Base-by-base conservation (phyloP, 345 rosid genomes). In the Brassica incana region DNA sequence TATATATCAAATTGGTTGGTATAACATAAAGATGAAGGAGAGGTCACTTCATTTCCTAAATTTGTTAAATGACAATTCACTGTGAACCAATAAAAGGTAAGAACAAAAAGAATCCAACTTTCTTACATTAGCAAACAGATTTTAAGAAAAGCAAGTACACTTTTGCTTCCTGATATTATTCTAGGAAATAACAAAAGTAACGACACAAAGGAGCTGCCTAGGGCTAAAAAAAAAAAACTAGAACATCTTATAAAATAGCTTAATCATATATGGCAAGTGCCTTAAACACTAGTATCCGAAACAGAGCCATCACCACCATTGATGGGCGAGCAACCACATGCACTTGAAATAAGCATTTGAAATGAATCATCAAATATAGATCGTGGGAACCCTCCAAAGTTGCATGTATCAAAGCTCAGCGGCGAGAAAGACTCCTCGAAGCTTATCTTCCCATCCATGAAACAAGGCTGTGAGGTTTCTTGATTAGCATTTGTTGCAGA, bases 371-470 rank as follows among this genome's bases (percentile, higher is more conserved):
- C 96, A 59, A 90, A 92, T 67, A 77, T 62, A 6, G 89, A 86
- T 81, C 91, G 87, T 25, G 91, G 88, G 77, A 91, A 88, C 80
- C 95, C 93, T 36, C 88, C 90, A n/a, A 92, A 91, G 79, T 84
- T 92, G 74, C 90, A 85, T 5, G 92, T 81, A 45, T 95, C 98
- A 2, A 89, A 89, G 86, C 82, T 87, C 81, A 94, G 67, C 2
- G 97, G 95, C 5, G 95, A 91, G 84, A 87, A 87, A 23, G 90
- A 74, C 62, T 90, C 97, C 66, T 90, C 98, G 10, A 75, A 67
- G 69, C 68, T 77, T 15, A 74, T 87, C 77, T 88, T 92, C 74
- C 87, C 80, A 56, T 87, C 97, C 88, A 81, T 71, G 32, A 81
- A 56, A 67, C 71, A 72, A 6, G 81, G 48, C 72, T 65, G 80